These are phyloP conservation scores for Phytopythium aichiense DNA, from an alignment of 352 stramenopile species.

Conservation along the genomic window DNA sequence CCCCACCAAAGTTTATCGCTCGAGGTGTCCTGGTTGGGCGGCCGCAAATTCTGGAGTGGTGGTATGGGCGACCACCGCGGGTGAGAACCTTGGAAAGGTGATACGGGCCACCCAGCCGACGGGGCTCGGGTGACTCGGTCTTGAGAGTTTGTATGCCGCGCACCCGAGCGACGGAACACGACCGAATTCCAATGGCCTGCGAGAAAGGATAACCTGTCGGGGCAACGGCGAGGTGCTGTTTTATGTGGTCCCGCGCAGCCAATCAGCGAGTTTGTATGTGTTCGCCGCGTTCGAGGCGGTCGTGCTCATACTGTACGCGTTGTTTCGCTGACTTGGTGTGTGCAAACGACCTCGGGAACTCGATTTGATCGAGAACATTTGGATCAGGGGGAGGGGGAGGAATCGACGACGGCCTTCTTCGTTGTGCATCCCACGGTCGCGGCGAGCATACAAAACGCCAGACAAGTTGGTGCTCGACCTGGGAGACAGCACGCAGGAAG, in stretches of 20 bases:
- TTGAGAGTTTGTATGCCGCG: not conserved
- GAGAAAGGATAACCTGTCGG: not conserved
- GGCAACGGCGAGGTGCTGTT: not conserved
- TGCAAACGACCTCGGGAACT: not conserved
- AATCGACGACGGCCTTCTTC: not conserved
- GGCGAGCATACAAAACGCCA: not conserved
- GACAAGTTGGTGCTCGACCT: not conserved
- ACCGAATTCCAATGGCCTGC: slow-evolving; percentile 8
- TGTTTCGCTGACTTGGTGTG: not conserved
- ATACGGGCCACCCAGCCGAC: slow-evolving; percentile 4
- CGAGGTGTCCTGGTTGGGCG: slow-evolving; percentile 22
- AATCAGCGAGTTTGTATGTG: not conserved
- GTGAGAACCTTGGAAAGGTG: not conserved
- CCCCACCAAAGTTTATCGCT: no score
- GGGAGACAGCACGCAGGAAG: no score
- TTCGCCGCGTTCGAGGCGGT: not conserved
- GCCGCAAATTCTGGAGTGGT: slow-evolving; percentile 27
- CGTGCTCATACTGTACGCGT: not conserved
- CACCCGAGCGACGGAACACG: slow-evolving; percentile 5
- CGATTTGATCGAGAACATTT: not conserved
- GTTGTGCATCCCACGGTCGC: not conserved
- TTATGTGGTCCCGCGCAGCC: not conserved
- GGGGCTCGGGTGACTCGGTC: not conserved
- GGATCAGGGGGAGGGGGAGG: not conserved
- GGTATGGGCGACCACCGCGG: slow-evolving; percentile 2